Percentiles rank a stretch among this genome's conserved stretches.
Evolutionary conservation across 495 filamentous ascomycete genomes (phyloP).

Genomic region (Tricharina praecox): DNA sequence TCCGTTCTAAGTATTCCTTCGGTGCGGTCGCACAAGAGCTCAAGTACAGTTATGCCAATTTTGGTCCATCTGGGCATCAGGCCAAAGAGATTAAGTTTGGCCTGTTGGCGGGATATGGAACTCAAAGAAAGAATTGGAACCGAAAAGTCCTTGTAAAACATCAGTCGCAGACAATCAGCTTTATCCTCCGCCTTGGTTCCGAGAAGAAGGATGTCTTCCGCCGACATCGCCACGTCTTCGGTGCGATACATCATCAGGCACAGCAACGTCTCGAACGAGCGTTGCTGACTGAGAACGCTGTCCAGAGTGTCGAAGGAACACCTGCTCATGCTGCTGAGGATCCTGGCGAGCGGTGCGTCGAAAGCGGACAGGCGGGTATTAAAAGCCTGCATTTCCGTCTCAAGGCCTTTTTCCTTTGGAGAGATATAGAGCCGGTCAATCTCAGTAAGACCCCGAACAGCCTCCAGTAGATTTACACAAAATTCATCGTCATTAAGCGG

Average conservation of each 20-base stretch:
- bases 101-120: constrained; percentile 11
- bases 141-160: constrained; percentile 22
- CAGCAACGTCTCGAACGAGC: constrained; percentile 15
- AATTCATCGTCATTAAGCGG: constrained; percentile 17
- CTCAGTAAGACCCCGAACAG: constrained; percentile 15
- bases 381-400: constrained; percentile 14
- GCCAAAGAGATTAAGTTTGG: constrained; percentile 41
- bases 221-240: constrained; percentile 18
- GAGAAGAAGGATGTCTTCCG: constrained; percentile 19
- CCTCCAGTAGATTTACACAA: constrained; percentile 5
- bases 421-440: constrained; percentile 14
- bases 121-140: constrained; percentile 18
- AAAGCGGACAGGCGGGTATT: constrained; percentile 14
- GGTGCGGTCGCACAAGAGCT: constrained; percentile 64
- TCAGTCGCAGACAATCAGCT: constrained; percentile 21
- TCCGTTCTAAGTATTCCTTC: constrained; percentile 59
- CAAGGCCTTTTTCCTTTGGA: constrained; percentile 7
- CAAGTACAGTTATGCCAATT: constrained; percentile 56
- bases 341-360: constrained; percentile 10
- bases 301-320: constrained; percentile 13
- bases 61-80: constrained; percentile 55
- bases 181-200: constrained; percentile 21
- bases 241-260: constrained; percentile 19
- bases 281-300: constrained; percentile 12
- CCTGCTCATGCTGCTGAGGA: constrained; percentile 18